These are phyloP conservation scores for Ophiostoma angusticollis DNA, from an alignment of 2,329 filamentous ascomycete species.

Conservation along the genomic window DNA sequence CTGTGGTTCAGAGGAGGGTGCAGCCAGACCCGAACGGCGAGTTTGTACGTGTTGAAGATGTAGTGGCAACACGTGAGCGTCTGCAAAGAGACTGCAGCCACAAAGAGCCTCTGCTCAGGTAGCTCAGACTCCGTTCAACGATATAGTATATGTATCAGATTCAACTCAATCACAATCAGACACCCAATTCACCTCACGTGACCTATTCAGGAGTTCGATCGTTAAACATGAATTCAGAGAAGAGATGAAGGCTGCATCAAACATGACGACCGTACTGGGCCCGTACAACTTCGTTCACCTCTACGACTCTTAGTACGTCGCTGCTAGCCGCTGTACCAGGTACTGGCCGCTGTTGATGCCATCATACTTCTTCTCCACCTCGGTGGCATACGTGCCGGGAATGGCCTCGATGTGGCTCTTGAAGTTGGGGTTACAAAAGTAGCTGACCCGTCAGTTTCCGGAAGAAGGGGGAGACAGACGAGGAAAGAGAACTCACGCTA, in stretches of 20 bases:
- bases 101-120: not conserved
- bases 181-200: too few relatives aligned
- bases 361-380: constrained; percentile 64
- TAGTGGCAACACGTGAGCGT: not conserved
- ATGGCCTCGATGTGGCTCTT: constrained; percentile 65
- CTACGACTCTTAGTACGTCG: constrained; percentile 51
- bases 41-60: not conserved
- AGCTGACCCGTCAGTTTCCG: constrained; percentile 27
- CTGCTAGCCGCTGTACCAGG: constrained; percentile 60
- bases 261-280: too few relatives aligned
- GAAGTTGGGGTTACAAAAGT: constrained; percentile 83
- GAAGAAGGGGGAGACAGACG: not conserved
- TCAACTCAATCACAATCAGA: too few relatives aligned
- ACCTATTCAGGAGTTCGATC: too few relatives aligned
- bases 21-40: not conserved
- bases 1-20: not conserved
- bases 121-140: not conserved
- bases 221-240: too few relatives aligned
- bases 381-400: constrained; percentile 56
- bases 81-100: not conserved
- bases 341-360: constrained; percentile 72
- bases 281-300: too few relatives aligned
- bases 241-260: too few relatives aligned
- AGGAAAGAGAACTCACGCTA: constrained; percentile 46
- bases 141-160: not conserved